Base-by-base conservation (phyloP, 177 flowering plant species). In the Vitis hybrid region DNA sequence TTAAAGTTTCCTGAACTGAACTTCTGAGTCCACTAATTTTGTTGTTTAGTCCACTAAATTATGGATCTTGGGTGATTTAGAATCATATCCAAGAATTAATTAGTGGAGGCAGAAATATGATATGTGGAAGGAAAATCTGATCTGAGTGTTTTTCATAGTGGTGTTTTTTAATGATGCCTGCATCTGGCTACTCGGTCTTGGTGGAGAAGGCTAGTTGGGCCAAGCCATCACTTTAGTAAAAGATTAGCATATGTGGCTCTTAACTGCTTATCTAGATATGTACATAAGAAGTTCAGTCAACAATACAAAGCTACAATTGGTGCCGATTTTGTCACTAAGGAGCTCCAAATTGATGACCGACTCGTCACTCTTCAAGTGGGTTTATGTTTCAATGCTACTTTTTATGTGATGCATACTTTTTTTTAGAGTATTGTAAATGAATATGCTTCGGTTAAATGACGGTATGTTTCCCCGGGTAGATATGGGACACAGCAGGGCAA, bases 401-500 rank as follows among this genome's bases (percentile, higher is more conserved):
- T 52, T 61, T 58, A 17, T 13, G 61, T 12, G 20, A 57, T 18
- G 12, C 3, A 11, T 63, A 55, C 49, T 32, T 50, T 9, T 58
- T 2, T 50, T n/a, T 59, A 52, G 61, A 17, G 18, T 1, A 61
- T 9, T 58, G 5, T 57, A 60, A 20, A 12, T 64, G 59, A 11
- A 48, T 24, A 11, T 57, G 15, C 14, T 78, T 54, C 17, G 55
- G 15, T 61, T 66, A 58, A 64, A 32, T 41, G 21, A 57, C 9
- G 55, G 18, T 60, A 52, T 62, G 49, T 67, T 63, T 32, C 21
- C 58, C 41, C 69, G 57, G 61, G 30, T 68, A 92, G 97, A 86
- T 92, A 71, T 92, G 97, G 97, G 97, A 92, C 78, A 92, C 97
- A 49, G 97, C 97, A 50, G 97, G 97, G 50, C 97, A 92, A 76